Conservation (phyloP, 1,284 basidiomycete species). For the Veloboletus limbatus region DNA sequence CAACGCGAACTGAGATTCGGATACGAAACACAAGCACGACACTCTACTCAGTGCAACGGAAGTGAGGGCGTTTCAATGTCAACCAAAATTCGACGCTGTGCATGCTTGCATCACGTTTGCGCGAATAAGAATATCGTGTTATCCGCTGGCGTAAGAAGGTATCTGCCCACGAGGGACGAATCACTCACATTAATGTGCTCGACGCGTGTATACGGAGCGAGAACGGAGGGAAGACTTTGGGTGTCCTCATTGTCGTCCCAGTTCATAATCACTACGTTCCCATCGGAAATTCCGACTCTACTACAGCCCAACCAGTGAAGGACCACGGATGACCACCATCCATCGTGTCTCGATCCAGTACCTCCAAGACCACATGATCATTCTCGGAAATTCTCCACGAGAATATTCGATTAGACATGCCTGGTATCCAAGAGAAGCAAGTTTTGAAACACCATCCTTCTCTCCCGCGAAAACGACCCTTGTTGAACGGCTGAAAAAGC, state of each 20-base stretch:
- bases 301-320: not conserved
- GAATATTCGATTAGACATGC: not conserved
- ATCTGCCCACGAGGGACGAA: not conserved
- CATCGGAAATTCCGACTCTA: conserved; percentile 3
- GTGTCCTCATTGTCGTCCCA: not conserved
- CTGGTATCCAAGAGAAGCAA: not conserved
- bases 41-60: not conserved
- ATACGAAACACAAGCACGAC: not conserved
- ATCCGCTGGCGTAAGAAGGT: not conserved
- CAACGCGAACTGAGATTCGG: not conserved
- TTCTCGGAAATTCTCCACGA: not conserved
- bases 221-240: not conserved
- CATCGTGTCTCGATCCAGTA: not conserved
- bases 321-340: not conserved
- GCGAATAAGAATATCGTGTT: not conserved
- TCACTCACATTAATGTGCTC: conserved; percentile 1
- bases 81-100: not conserved
- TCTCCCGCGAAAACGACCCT: not conserved
- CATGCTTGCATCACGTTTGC: not conserved
- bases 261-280: not conserved
- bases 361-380: conserved; percentile 1
- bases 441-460: not conserved
- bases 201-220: conserved; percentile 1
- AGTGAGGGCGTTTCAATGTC: not conserved
- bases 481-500: not conserved